Base-by-base conservation (phyloP, 2,329 filamentous ascomycete species). In the Diaporthe citri region DNA sequence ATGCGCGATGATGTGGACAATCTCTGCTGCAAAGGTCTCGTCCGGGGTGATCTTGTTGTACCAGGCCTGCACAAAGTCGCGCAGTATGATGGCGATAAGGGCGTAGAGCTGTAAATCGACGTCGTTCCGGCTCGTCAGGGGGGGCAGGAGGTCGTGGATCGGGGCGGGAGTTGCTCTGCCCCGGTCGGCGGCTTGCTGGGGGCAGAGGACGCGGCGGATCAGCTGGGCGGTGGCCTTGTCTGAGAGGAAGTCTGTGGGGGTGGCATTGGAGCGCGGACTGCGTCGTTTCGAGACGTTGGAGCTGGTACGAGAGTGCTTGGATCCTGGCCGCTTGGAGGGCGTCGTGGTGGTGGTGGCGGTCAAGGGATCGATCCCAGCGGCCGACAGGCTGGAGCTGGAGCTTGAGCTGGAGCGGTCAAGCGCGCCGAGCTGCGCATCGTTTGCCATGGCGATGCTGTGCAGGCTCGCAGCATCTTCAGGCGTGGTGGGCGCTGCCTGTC, bases 81-180 rank as follows among this genome's bases (percentile, higher is more conserved):
- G 92, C 79, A 98, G 88, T 76, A 98, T 92, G 75, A 98, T 93
- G 71, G 97, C 94, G 76, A 99, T 92, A 76, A 98, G 90, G 39
- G 95, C 96, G 82, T 98, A 99, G 6, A 99, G 89, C 85, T 99
- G 94, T 74, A 97, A 86, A 83, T 99, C 97, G 75, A 98, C 91
- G 79, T 97, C 95, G 83, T 98, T 97, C 70, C 95, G 95, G 86
- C 95, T 98, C 66, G 96, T 98, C 80, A 99, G 88, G 52, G 96
- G 95, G 75, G 96, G 97, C 60, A 99, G 87, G 57, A 98, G 87
- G 79, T 96, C 93, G 76, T 97, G 92, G 78, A 97, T 92, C 66
- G 94, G 90, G 41, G 85, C 83, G n/a, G 86, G 84, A 22, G 85
- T 84, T 76, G 84, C 84, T 74, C 84, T 84, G 59, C 89, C 90